Percentiles rank a stretch among this genome's conserved stretches.
Evolutionary conservation across 352 stramenopile species (phyloP).

Genomic region (Phytophthora ohioensis): DNA sequence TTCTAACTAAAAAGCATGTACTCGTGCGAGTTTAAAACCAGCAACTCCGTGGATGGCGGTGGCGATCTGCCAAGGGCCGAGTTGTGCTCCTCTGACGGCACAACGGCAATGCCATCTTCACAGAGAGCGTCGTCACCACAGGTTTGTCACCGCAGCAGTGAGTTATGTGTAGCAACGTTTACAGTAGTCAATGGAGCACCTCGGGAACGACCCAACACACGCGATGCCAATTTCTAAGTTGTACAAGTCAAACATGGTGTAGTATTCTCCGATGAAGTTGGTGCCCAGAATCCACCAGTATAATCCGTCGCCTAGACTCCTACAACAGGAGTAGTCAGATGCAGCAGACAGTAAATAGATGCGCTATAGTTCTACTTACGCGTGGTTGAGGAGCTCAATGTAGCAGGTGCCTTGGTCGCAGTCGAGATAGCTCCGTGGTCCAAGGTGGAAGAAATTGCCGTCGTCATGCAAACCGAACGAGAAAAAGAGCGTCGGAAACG

Average conservation of each 20-base stretch:
- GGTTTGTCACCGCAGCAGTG: no score
- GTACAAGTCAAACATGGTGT: slow-evolving; percentile 68
- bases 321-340: background rate
- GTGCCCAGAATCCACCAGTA: slow-evolving; percentile 75
- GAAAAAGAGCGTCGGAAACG: slow-evolving; percentile 64
- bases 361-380: slow-evolving; percentile 26
- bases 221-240: slow-evolving; percentile 58
- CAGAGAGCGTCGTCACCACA: no score
- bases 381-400: slow-evolving; percentile 58
- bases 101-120: no score
- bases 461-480: slow-evolving; percentile 35
- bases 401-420: slow-evolving; percentile 46
- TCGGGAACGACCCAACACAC: slow-evolving; percentile 35
- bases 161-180: no score
- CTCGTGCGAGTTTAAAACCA: no score
- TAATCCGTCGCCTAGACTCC: slow-evolving; percentile 47
- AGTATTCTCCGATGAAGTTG: slow-evolving; percentile 68
- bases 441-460: slow-evolving; percentile 54
- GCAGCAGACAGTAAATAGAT: background rate
- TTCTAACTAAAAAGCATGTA: no score
- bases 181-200: slow-evolving; percentile 16
- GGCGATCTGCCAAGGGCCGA: no score
- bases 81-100: no score
- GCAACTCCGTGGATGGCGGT: no score
- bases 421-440: slow-evolving; percentile 49